Evolutionary conservation across 1,139 yeast genomes (phyloP).

Genomic region (Zygosaccharomyces pseudobailii): DNA sequence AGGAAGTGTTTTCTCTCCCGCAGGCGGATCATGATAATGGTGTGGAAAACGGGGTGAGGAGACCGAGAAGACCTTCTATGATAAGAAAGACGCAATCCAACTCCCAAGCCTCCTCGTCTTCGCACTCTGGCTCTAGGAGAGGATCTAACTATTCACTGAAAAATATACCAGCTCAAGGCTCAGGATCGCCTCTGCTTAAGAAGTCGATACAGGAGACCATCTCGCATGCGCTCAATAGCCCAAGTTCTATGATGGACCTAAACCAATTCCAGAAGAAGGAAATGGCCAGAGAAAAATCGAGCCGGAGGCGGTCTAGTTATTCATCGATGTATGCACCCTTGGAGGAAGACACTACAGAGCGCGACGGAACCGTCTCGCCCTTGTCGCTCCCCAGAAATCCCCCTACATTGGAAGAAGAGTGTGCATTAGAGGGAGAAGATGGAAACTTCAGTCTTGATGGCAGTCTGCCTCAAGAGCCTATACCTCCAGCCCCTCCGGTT

Average conservation of each 20-base stretch:
- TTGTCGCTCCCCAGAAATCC: constrained; percentile 9
- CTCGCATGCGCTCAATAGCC: constrained; percentile 25
- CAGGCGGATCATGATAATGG: not conserved
- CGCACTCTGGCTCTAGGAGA: constrained; percentile 19
- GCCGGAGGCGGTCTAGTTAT: constrained; percentile 1
- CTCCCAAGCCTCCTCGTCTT: constrained; percentile 8
- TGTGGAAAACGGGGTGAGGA: not conserved
- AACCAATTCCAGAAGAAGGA: constrained; percentile 28
- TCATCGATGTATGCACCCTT: not conserved
- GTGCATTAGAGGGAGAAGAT: not conserved
- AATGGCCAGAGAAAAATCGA: constrained; percentile 17
- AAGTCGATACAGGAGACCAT: constrained; percentile 23
- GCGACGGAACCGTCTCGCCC: constrained; percentile 10
- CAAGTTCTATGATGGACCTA: constrained; percentile 31
- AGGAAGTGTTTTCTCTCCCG: constrained; percentile 65
- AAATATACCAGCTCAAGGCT: constrained; percentile 10
- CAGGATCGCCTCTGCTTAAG: constrained; percentile 22
- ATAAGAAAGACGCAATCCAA: constrained; percentile 8
- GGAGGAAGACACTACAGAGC: not conserved
- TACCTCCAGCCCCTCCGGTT: not conserved
- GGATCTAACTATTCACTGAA: constrained; percentile 24
- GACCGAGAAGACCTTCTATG: constrained; percentile 5
- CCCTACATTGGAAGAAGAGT: constrained; percentile 6
- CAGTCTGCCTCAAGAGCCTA: not conserved
- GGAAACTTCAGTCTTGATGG: constrained; percentile 3